Conservation (phyloP, 2,329 filamentous ascomycete species). For the Dactylonectria estremocensis region DNA sequence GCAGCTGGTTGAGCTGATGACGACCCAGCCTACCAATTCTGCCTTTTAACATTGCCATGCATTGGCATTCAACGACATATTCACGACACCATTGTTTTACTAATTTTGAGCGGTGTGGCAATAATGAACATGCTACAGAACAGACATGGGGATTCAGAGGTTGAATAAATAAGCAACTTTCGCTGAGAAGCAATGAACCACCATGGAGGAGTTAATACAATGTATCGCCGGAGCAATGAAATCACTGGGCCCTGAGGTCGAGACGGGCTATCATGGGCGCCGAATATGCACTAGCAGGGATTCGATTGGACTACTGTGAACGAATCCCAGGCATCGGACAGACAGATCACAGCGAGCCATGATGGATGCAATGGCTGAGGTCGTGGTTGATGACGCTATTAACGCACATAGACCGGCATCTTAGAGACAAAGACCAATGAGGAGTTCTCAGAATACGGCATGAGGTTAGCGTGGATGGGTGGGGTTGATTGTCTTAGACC, state of each 20-base stretch:
- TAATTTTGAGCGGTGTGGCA: slow-evolving; percentile 8
- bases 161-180: slow-evolving; percentile 18
- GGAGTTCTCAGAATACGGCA: slow-evolving; percentile 27
- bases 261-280: neutral
- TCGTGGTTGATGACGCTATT: slow-evolving; percentile 11
- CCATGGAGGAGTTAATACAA: slow-evolving; percentile 26
- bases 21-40: neutral
- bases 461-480: slow-evolving; percentile 26
- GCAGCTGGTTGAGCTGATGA: neutral
- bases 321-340: neutral
- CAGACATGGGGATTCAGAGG: slow-evolving; percentile 7
- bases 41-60: slow-evolving; percentile 5
- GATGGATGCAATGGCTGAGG: neutral
- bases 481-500: slow-evolving; percentile 6
- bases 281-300: neutral
- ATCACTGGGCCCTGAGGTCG: neutral
- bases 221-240: slow-evolving; percentile 9
- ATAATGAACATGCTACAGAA: slow-evolving; percentile 26
- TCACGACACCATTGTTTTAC: slow-evolving; percentile 17
- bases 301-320: neutral
- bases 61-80: slow-evolving; percentile 16
- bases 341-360: slow-evolving; percentile 4
- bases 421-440: slow-evolving; percentile 20
- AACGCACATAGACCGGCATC: slow-evolving; percentile 1
- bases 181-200: slow-evolving; percentile 8